A percentile compares a stretch with the other conserved stretches of the same genome.
Evolutionary conservation across 2,329 filamentous ascomycete species (phyloP).

Genomic region (Aspergillus latus): DNA sequence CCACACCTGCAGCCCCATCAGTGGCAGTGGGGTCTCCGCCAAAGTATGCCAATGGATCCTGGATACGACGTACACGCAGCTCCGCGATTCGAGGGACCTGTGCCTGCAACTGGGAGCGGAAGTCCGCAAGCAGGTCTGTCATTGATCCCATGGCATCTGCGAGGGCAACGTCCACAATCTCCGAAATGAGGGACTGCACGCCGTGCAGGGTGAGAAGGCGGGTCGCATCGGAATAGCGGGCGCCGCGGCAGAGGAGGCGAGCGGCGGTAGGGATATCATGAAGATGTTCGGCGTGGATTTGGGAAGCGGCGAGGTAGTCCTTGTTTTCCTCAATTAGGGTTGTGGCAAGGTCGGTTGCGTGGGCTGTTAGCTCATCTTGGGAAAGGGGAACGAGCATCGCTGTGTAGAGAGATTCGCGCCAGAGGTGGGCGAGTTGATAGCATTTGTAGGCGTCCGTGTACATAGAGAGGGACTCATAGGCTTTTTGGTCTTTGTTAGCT

Average conservation of each 20-base stretch:
- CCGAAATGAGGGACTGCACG: constrained; percentile 62
- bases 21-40: constrained; percentile 66
- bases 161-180: constrained; percentile 74
- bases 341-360: constrained; percentile 73
- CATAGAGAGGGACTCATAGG: constrained; percentile 81
- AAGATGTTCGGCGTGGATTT: constrained; percentile 79
- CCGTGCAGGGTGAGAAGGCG: constrained; percentile 66
- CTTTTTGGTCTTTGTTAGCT: constrained; percentile 31
- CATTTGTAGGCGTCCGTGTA: constrained; percentile 73
- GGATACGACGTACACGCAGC: constrained; percentile 73
- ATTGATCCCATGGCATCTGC: constrained; percentile 76
- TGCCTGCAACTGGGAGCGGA: constrained; percentile 76
- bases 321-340: constrained; percentile 75
- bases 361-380: constrained; percentile 58
- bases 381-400: constrained; percentile 69
- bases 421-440: constrained; percentile 81
- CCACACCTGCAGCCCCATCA: constrained; percentile 53
- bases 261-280: constrained; percentile 68
- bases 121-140: constrained; percentile 91
- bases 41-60: constrained; percentile 86
- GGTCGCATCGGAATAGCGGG: constrained; percentile 84
- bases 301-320: constrained; percentile 76
- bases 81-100: constrained; percentile 85
- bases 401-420: constrained; percentile 85
- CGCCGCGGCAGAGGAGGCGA: constrained; percentile 79